Base-by-base conservation (phyloP, 2,329 filamentous ascomycete species). In the Anisogramma anomala region DNA sequence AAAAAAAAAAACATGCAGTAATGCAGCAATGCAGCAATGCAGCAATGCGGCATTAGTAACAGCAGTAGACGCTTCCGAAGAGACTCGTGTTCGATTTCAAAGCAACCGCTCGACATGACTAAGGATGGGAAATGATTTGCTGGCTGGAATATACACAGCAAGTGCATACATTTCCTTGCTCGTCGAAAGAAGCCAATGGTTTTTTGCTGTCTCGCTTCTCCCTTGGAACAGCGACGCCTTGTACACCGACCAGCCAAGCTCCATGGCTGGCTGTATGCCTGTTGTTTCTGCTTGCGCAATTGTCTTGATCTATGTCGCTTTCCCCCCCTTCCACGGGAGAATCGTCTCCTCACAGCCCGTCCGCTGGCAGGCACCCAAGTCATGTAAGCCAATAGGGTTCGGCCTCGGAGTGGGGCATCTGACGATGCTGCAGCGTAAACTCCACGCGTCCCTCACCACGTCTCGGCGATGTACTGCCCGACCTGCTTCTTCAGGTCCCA, bases 391-490 rank as follows among this genome's bases (percentile, higher is more conserved):
- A n/a, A n/a, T n/a, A n/a, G n/a, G 22, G 6, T 9, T 23, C 33
- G 27, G 20, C 15, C 25, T 33, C 33, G 32, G 33, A 22, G 10
- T 39, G 23, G 35, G 26, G 4, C 20, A n/a, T n/a, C n/a, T n/a
- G n/a, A 22, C 9, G 39, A 25, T 20, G 22, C 28, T 39, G 25
- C 33, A 9, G 17, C 23, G 39, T 18, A 15, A 9, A 20, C 8
- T 7, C 6, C 6, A 11, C 13, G 13, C 19, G 9, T 14, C 27
- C 11, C 41, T 58, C 55, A 80, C 77, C 77, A 81, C 5, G 77
- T 80, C 65, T 81, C 88, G 45, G 89, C 86, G 70, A 95, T 94
- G 59, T 95, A 98, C 65, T 95, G 88, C 3, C 88, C 88, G 19
- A 79, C 86, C 51, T 87, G 82, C 68, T 83, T 89, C 77, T 96